Evolutionary conservation across 1,139 yeast species (phyloP), one percentile per base, ranked within the genome.

Genomic region (Diutina mesorugosa): DNA sequence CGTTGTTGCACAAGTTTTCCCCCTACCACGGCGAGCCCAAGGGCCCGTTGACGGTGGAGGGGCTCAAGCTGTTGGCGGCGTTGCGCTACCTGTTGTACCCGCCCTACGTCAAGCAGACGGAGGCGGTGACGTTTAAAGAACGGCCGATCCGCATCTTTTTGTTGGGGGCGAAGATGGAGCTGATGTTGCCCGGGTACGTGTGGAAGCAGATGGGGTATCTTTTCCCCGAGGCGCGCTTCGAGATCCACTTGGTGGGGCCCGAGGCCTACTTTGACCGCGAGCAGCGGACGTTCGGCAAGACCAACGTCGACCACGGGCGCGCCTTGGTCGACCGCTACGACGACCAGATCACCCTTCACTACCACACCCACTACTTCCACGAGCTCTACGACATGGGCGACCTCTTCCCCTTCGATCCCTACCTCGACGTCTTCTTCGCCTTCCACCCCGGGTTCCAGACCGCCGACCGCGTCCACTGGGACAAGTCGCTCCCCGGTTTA

Each of bases 321-420:
- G 89, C 96, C 16, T 75, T 87, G 46, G 82, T 84, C 45, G 83
- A 84, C 64, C 80, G 95, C 66, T 75, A 87, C 57, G 96, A 90
- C 69, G 87, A 83, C 56, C 84, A 87, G 60, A 72, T 93, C 66
- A 77, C 87, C 38, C 77, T 91, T 62, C 81, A 86, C 59, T 87
- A 87, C 71, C 96, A 91, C 69, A 88, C 98, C 2, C 87, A 87
- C 65, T 91, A 86, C 69, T 93, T 93, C 82, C 90, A 90, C 67
- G 93, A 87, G 56, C 77, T 87, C 59, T 96, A 93, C 70, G 90
- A 90, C 63, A 85, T 88, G 58, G 95, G 93, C 64, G 97, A 91
- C 70, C 86, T 93, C 68, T 90, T 90, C 84, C 99, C 99, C 16
- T 93, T 91, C 69, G 99, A 93, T 69, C 99, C 99, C 50, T 93